Evolutionary conservation across 352 stramenopile species (phyloP), one percentile per base, ranked within the genome.

Genomic region (Phytopythium litorale): DNA sequence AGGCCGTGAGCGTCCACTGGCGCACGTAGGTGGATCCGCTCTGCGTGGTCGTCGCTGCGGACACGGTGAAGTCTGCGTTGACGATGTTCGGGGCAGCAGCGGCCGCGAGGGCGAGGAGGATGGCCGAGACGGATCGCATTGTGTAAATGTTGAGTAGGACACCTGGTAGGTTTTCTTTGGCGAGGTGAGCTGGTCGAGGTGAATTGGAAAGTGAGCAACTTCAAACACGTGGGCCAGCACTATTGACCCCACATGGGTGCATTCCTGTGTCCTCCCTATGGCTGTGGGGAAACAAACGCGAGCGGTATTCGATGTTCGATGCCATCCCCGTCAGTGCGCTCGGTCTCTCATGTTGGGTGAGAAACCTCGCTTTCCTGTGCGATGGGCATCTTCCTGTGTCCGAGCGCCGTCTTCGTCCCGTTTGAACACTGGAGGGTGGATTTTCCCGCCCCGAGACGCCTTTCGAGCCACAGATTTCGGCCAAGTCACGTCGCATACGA

Each of bases 11-110:
- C 19, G 65, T 73, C 65, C 66, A 76, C 32, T 76, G 56, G n/a
- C 70, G 72, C 28, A 71, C 65, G 1, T 62, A 66, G 51, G 40
- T 69, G n/a, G 70, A 72, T 25, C 56, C 56, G 35, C 56, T 67
- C 37, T 56, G 62, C 35, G 65, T 52, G 9, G 60, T 64, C 33
- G 64, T 59, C 0, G 56, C 43, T n/a, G 60, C 66, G 7, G 68
- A 63, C 25, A 71, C 54, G 4, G 60, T 60, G 49, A 72, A 75
- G 7, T 67, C 54, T 7, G 66, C 63, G 35, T 65, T 37, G 15
- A 60, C 57, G 52, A 16, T 0, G 21, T 13, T 38, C 1, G 32
- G 28, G 15, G n/a, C 18, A 13, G 50, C 30, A 8, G 30, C 21
- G 12, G 50, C 35, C 13, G 52, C 52, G 19, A 58, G 35, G 6